Conservation (phyloP, 1,139 yeast species). For the Hemisphaericaspora lyxosophila region DNA sequence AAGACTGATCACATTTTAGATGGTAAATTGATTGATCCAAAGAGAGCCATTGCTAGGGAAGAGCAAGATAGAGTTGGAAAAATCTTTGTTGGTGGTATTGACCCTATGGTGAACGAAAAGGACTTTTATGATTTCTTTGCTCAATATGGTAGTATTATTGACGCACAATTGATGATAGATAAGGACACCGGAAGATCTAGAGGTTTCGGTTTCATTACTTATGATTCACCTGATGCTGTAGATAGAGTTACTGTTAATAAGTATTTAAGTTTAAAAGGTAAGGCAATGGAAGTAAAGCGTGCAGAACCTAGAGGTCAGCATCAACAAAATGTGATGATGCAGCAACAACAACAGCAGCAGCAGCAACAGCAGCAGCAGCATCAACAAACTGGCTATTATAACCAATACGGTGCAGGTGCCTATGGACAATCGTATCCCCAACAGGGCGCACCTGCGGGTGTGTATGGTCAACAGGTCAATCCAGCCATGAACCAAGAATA, state of each 20-base stretch:
- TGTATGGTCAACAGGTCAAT: conserved; percentile 48
- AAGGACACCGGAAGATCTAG: conserved; percentile 97
- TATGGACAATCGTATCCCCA: conserved; percentile 13
- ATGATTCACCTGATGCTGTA: conserved; percentile 93
- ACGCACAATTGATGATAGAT: conserved; percentile 96
- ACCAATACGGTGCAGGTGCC: conserved; percentile 37
- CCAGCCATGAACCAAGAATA: conserved; percentile 89
- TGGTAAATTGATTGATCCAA: conserved; percentile 97
- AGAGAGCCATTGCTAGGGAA: conserved; percentile 96
- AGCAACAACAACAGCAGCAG: conserved; percentile 40
- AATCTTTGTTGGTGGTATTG: conserved; percentile 97
- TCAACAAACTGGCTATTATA: conserved; percentile 20
- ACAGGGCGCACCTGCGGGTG: conserved; percentile 19
- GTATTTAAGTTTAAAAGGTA: conserved; percentile 81
- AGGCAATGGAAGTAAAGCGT: conserved; percentile 91
- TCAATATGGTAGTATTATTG: conserved; percentile 89
- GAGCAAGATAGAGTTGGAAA: conserved; percentile 98
- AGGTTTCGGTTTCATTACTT: conserved; percentile 97
- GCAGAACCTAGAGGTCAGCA: conserved; percentile 88
- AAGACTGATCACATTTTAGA: conserved; percentile 87
- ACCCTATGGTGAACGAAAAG: conserved; percentile 89
- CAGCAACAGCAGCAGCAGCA: conserved; percentile 21
- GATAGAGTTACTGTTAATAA: conserved; percentile 86
- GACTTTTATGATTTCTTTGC: conserved; percentile 88
- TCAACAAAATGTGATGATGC: conserved; percentile 38